Evolutionary conservation across 306 rosid species (phyloP), one percentile per base, ranked within the genome.

Genomic region (Coriaria nepalensis): DNA sequence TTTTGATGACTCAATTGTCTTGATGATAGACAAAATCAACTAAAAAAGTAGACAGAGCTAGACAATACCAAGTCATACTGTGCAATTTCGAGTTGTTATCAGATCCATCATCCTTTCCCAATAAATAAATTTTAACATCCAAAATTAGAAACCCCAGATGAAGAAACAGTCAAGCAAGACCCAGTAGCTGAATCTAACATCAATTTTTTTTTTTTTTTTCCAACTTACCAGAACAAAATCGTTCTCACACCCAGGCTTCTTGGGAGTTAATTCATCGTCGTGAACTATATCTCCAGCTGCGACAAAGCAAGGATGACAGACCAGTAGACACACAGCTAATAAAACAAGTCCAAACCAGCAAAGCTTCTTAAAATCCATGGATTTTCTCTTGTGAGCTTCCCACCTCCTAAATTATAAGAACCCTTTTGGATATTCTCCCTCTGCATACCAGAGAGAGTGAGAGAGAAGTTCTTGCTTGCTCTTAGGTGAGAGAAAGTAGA

Each of bases 201-300:
- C n/a, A 3, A 20, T 20, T 20, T 20, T 20, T 20, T 20, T 20
- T 20, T 20, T 20, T 20, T 20, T 20, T 20, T 20, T 20, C 29
- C 3, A 20, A 20, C 37, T 61, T 70, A 90, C 98, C 80, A 90
- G 69, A 73, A 90, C 93, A 55, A 90, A 85, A 64, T 75, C 70
- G 65, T 90, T 90, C 49, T 52, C 81, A 57, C 94, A 85, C 49
- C 96, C 93, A n/a, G 96, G 94, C 64, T 82, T 82, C 73, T 79
- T 85, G 37, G 96, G 98, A 63, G 93, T 66, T 34, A 70, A 73
- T 59, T 79, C 74, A 36, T 80, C 95, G 49, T 75, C 82, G 36
- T 82, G 87, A 53, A 77, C 83, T 40, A 75, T 79, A 70, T 85
- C 94, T 38, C 94, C 98, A 40, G 81, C 87, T 44, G 43, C 40